phyloP scores from a whole-genome alignment of 2,329 filamentous ascomycete genomes.

The Paramyrothecium roridum region DNA sequence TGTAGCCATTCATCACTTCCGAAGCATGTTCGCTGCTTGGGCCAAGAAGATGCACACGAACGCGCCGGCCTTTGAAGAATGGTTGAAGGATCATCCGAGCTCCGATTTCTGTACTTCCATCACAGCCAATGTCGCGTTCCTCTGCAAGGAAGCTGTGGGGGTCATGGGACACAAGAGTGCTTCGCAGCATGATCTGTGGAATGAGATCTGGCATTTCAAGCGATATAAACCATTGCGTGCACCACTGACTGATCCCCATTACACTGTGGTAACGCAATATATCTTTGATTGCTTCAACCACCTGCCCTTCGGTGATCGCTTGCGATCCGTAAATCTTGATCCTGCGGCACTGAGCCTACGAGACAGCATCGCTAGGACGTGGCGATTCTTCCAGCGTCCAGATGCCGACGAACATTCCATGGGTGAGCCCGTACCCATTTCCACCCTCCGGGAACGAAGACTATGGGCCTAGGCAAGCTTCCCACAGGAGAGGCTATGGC shows the following conservation, averaged over 20 bases:
- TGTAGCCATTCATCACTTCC: constrained; percentile 56
- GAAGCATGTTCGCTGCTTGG: constrained; percentile 55
- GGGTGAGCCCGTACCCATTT: constrained; percentile 58
- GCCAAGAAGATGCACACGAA: constrained; percentile 39
- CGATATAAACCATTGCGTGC: constrained; percentile 24
- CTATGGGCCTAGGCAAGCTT: constrained; percentile 49
- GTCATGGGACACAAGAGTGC: constrained; percentile 32
- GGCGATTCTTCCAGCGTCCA: background rate
- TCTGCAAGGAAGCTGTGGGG: constrained; percentile 62
- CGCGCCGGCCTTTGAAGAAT: constrained; percentile 43
- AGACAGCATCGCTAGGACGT: constrained; percentile 13
- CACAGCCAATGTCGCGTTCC: constrained; percentile 56
- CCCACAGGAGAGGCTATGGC: constrained; percentile 61
- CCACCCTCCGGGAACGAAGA: constrained; percentile 38
- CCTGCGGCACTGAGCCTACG: constrained; percentile 21
- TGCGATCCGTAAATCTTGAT: constrained; percentile 35
- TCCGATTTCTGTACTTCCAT: constrained; percentile 63
- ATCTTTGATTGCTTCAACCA: constrained; percentile 62
- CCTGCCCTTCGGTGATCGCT: constrained; percentile 54
- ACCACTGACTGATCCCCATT: background rate
- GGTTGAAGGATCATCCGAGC: constrained; percentile 46
- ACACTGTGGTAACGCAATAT: constrained; percentile 69
- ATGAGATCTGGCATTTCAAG: constrained; percentile 40
- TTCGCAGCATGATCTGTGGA: constrained; percentile 47
- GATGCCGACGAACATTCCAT: no score